Evolutionary conservation across 2,329 filamentous ascomycete species (phyloP).

Genomic region (Colletotrichum sp.): DNA sequence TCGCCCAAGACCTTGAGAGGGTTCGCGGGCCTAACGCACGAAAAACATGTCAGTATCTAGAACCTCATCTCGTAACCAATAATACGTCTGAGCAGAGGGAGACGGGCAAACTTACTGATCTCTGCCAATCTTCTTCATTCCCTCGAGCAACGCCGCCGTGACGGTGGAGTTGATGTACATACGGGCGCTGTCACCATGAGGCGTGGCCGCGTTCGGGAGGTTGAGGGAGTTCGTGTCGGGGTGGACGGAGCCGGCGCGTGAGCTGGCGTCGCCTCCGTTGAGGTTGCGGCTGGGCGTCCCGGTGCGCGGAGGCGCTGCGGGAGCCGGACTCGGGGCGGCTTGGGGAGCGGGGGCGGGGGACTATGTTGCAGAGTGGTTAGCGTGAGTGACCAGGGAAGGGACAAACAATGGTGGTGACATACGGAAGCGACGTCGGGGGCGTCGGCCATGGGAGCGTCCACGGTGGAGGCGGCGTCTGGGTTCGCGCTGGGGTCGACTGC

Average conservation of each 20-base stretch:
- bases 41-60: not conserved
- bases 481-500: not conserved
- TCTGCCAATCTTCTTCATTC: constrained; percentile 74
- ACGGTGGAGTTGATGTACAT: constrained; percentile 76
- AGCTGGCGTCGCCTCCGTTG: constrained; percentile 41
- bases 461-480: not conserved
- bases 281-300: constrained; percentile 49
- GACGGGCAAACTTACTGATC: constrained; percentile 63
- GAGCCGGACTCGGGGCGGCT: constrained; percentile 35
- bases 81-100: not conserved
- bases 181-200: constrained; percentile 71
- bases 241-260: constrained; percentile 61
- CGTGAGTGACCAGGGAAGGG: not conserved
- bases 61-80: rapidly evolving
- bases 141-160: constrained; percentile 70
- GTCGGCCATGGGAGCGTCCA: constrained; percentile 49
- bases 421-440: constrained; percentile 45
- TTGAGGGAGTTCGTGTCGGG: constrained; percentile 53
- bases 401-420: constrained; percentile 16
- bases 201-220: constrained; percentile 63
- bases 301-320: constrained; percentile 47
- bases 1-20: constrained; percentile 73
- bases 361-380: constrained; percentile 28
- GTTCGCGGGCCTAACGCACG: constrained; percentile 59
- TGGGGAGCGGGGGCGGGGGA: constrained; percentile 41